Percentiles rank a stretch among this genome's conserved stretches.
These are phyloP conservation scores for Elongisporangium undulatum DNA, from an alignment of 352 stramenopile species.

Conservation along the genomic window DNA sequence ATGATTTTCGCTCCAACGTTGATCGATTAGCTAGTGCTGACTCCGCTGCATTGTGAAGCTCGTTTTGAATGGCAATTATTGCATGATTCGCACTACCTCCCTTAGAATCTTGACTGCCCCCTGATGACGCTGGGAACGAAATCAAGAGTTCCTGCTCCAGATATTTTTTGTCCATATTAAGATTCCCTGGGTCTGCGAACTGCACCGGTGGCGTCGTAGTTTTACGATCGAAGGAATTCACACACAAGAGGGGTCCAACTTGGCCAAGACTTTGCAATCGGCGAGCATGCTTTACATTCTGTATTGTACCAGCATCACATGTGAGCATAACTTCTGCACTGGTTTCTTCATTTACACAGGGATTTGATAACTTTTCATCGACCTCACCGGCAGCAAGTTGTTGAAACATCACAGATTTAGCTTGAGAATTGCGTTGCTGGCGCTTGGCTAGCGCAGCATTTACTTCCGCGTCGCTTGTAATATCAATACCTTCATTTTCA, in stretches of 20 bases:
- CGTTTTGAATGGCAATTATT: constrained; percentile 24
- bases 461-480: constrained; percentile 3
- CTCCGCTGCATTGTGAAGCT: constrained; percentile 38
- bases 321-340: not conserved
- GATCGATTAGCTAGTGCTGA: constrained; percentile 29
- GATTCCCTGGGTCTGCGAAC: constrained; percentile 36
- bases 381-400: not conserved
- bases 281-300: not conserved
- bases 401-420: constrained; percentile 19
- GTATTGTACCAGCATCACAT: not conserved
- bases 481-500: constrained; percentile 16
- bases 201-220: constrained; percentile 9
- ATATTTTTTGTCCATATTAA: constrained; percentile 59
- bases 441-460: constrained; percentile 12
- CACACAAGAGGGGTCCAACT: constrained; percentile 26
- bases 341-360: not conserved
- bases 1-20: constrained; percentile 39
- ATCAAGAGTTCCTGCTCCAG: constrained; percentile 54
- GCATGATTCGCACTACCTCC: constrained; percentile 7
- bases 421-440: constrained; percentile 10
- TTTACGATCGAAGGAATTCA: constrained; percentile 29
- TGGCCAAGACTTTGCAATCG: constrained; percentile 51
- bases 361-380: not conserved
- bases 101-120: not conserved
- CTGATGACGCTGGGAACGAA: constrained; percentile 20